Evolutionary conservation across 495 filamentous ascomycete species (phyloP).

Genomic region (Venustampulla echinocandica): DNA sequence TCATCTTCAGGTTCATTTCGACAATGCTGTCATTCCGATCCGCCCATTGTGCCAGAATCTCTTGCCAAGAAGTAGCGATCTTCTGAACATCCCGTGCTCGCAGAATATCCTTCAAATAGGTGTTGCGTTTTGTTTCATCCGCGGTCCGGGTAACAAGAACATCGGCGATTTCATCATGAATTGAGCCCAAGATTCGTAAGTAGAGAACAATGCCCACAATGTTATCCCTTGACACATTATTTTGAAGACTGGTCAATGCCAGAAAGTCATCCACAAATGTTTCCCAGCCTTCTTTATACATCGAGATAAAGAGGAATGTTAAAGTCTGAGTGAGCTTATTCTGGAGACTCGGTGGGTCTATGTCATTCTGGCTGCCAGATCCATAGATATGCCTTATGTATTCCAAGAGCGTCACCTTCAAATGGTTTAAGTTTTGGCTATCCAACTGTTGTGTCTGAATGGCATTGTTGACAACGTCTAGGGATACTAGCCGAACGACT

Average conservation of each 20-base stretch:
- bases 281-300: constrained; percentile 80
- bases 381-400: constrained; percentile 71
- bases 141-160: constrained; percentile 67
- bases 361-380: constrained; percentile 35
- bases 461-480: constrained; percentile 88
- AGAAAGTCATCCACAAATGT: constrained; percentile 83
- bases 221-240: constrained; percentile 53
- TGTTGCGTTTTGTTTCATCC: constrained; percentile 69
- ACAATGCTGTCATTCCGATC: constrained; percentile 64
- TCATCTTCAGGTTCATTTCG: constrained; percentile 77
- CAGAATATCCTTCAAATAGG: constrained; percentile 79
- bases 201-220: constrained; percentile 72
- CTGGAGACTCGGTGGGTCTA: constrained; percentile 69
- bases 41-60: constrained; percentile 75
- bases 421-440: constrained; percentile 51
- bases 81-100: constrained; percentile 76
- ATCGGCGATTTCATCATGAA: constrained; percentile 98
- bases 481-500: constrained; percentile 73
- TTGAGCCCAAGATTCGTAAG: constrained; percentile 72
- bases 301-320: constrained; percentile 77
- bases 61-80: constrained; percentile 81
- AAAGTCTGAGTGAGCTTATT: constrained; percentile 96
- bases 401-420: constrained; percentile 67
- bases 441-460: constrained; percentile 66
- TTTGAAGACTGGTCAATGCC: constrained; percentile 51